These are phyloP conservation scores for Tulasnella sp. DNA, from an alignment of 768 basidiomycete species.

Conservation along the genomic window DNA sequence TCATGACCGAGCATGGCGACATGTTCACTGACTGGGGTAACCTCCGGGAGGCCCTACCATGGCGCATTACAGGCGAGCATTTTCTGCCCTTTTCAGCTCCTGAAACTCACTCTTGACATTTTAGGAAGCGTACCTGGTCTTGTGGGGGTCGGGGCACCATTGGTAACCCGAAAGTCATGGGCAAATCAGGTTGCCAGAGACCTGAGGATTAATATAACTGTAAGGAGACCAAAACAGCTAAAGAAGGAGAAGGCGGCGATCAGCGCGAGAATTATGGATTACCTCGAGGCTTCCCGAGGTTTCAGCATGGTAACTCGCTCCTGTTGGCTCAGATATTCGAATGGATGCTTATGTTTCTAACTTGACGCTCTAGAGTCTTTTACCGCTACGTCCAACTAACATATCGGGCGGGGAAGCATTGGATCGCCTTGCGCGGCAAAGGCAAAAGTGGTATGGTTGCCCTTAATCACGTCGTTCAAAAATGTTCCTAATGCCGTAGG, in stretches of 20 bases:
- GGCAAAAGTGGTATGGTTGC: not conserved
- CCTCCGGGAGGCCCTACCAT: no score
- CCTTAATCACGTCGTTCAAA: not conserved
- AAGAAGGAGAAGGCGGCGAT: not conserved
- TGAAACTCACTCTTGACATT: not conserved
- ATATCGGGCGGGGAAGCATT: not conserved
- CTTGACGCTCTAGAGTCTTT: no score
- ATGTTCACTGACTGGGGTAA: no score
- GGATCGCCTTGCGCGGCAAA: not conserved
- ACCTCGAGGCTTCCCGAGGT: not conserved
- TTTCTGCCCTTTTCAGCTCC: not conserved
- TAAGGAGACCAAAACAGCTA: not conserved
- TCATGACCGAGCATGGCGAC: not conserved
- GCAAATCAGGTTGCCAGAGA: not conserved
- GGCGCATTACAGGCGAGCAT: not conserved
- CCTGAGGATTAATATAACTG: not conserved
- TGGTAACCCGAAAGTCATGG: not conserved
- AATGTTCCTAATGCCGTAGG: not conserved
- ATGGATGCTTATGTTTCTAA: no score
- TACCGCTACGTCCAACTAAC: no score
- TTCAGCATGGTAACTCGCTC: not conserved
- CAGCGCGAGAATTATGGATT: not conserved
- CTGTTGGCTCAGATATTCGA: not conserved
- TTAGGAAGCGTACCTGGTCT: not conserved
- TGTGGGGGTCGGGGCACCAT: not conserved